Conservation (phyloP, 2,329 filamentous ascomycete genomes). For the Grosmannia serpens region DNA sequence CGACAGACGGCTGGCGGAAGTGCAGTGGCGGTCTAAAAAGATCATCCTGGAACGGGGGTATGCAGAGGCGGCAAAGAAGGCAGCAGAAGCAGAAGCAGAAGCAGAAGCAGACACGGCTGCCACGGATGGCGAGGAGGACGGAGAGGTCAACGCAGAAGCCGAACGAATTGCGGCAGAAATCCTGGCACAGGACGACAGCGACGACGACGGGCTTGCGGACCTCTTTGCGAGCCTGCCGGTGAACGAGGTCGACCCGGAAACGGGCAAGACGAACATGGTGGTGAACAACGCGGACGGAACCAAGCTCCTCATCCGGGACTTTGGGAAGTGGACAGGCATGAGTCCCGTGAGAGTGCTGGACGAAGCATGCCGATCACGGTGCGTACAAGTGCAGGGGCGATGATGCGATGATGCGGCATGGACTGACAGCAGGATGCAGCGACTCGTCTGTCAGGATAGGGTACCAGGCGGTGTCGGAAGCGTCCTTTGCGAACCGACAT, state of each 20-base stretch:
- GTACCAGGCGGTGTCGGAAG: slow-evolving; percentile 60
- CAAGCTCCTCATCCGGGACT: slow-evolving; percentile 61
- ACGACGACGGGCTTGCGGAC: slow-evolving; percentile 38
- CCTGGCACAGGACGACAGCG: slow-evolving; percentile 26
- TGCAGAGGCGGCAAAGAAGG: slow-evolving; percentile 30
- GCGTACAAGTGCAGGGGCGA: slow-evolving; percentile 10
- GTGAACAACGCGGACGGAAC: slow-evolving; percentile 39
- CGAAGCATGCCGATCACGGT: slow-evolving; percentile 77
- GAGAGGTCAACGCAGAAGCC: slow-evolving; percentile 44
- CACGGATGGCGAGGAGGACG: slow-evolving; percentile 17
- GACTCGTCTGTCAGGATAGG: slow-evolving; percentile 57
- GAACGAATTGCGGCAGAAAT: slow-evolving; percentile 21
- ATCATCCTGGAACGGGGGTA: slow-evolving; percentile 52
- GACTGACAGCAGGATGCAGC: slow-evolving; percentile 22
- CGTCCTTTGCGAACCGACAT: slow-evolving; percentile 65
- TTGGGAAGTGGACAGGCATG: slow-evolving; percentile 71
- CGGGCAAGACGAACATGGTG: slow-evolving; percentile 46
- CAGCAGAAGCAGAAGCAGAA: slow-evolving; percentile 17
- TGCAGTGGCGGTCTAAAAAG: slow-evolving; percentile 50
- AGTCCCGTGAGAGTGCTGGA: slow-evolving; percentile 68
- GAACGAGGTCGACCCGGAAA: slow-evolving; percentile 44
- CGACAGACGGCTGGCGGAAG: slow-evolving; percentile 53
- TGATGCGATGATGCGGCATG: not conserved
- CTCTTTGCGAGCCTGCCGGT: slow-evolving; percentile 51
- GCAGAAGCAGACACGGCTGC: slow-evolving; percentile 11